A percentile compares a stretch with the other conserved stretches of the same genome.
Conservation (phyloP, 176 grass and related monocot species). For the Chrysopogon serrulatus region DNA sequence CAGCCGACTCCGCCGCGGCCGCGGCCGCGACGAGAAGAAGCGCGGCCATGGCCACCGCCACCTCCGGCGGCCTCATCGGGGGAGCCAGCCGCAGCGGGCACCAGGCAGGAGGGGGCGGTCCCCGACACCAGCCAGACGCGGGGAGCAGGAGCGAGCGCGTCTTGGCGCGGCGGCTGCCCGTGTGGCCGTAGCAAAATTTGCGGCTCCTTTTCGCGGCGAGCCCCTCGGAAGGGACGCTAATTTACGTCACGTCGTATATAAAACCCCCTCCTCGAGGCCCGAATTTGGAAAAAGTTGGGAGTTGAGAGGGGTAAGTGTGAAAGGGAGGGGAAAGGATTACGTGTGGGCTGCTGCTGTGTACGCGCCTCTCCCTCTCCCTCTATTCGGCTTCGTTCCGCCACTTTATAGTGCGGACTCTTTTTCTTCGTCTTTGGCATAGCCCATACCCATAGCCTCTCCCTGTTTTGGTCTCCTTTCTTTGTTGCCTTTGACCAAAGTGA, state of each 20-base stretch:
- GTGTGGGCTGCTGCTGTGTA: constrained; percentile 8
- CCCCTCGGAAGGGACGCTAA: neutral
- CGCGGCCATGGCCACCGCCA: neutral
- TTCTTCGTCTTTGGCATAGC: constrained; percentile 7
- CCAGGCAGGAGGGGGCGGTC: neutral
- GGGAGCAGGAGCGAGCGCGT: neutral
- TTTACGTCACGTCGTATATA: neutral
- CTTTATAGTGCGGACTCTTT: constrained; percentile 22
- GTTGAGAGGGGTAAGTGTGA: neutral
- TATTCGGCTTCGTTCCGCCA: neutral
- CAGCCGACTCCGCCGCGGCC: constrained; percentile 6
- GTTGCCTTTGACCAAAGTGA: constrained; percentile 30
- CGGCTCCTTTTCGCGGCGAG: neutral
- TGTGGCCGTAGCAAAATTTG: constrained; percentile 34
- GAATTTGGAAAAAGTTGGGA: fast-evolving
- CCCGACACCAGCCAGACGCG: constrained; percentile 16
- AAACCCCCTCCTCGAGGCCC: neutral
- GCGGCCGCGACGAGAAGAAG: neutral
- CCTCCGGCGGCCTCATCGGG: constrained; percentile 51
- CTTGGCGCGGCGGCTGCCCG: constrained; percentile 25
- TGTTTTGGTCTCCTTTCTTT: neutral
- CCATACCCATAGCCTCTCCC: neutral
- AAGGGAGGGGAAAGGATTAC: constrained; percentile 7
- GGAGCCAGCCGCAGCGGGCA: neutral
- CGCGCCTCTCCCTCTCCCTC: neutral